These are phyloP conservation scores for Pestalotiopsis sp. DNA, from an alignment of 2,329 filamentous ascomycete genomes.

Conservation along the genomic window DNA sequence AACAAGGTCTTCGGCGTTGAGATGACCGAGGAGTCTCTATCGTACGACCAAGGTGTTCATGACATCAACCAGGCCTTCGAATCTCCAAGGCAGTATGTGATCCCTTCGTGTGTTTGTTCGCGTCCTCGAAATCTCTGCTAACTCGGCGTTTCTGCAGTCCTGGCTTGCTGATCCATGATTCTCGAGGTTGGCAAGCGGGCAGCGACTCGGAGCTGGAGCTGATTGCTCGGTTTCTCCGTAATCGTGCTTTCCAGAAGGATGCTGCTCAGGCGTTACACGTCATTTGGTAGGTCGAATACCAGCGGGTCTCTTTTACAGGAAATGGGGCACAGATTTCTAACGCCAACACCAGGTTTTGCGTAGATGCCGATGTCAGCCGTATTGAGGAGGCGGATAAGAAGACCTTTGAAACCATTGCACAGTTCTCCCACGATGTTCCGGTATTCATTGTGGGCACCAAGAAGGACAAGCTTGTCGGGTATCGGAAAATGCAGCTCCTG, in stretches of 20 bases:
- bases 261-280: slow-evolving; percentile 22
- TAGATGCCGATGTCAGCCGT: slow-evolving; percentile 24
- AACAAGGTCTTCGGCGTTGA: slow-evolving; percentile 26
- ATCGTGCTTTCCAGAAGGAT: slow-evolving; percentile 16
- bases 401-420: slow-evolving; percentile 21
- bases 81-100: slow-evolving; percentile 19
- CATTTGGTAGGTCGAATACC: slow-evolving; percentile 21
- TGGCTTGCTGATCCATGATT: slow-evolving; percentile 28
- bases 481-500: slow-evolving; percentile 17
- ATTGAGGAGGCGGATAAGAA: slow-evolving; percentile 24
- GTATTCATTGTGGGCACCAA: slow-evolving; percentile 27
- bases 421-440: slow-evolving; percentile 20
- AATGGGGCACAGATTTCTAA: slow-evolving; percentile 5
- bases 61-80: slow-evolving; percentile 28
- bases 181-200: slow-evolving; percentile 26
- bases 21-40: slow-evolving; percentile 23
- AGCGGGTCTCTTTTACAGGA: too few species aligned
- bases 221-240: slow-evolving; percentile 25
- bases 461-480: slow-evolving; percentile 19
- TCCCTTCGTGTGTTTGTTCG: background rate
- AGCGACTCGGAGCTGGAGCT: slow-evolving; percentile 22
- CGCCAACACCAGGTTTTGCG: slow-evolving; percentile 22
- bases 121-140: background rate
- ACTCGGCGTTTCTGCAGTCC: slow-evolving; percentile 12
- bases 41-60: slow-evolving; percentile 23